Evolutionary conservation across 2,329 filamentous ascomycete species (phyloP).

Genomic region (Eutypa lata): DNA sequence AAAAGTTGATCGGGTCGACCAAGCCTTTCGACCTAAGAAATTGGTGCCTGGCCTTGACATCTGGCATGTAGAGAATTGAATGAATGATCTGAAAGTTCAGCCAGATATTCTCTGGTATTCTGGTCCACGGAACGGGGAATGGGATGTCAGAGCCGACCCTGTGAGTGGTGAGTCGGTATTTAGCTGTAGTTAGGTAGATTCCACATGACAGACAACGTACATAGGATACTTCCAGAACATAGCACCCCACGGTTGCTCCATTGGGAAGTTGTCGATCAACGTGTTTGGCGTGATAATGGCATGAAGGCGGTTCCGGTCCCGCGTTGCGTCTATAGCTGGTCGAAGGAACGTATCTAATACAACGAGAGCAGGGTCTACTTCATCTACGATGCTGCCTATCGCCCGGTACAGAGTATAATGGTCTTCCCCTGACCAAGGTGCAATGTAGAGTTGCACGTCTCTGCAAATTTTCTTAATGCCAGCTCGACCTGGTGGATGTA

Average conservation of each 20-base stretch:
- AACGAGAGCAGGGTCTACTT: constrained; percentile 16
- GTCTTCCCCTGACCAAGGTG: constrained; percentile 14
- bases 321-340: constrained; percentile 17
- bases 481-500: constrained; percentile 9
- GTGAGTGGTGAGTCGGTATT: neutral
- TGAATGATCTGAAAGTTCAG: constrained; percentile 10
- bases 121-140: constrained; percentile 16
- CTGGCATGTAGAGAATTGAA: constrained; percentile 8
- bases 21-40: constrained; percentile 12
- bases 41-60: constrained; percentile 1
- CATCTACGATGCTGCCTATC: constrained; percentile 4
- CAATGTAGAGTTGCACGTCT: constrained; percentile 6
- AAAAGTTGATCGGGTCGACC: constrained; percentile 5
- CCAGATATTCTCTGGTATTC: constrained; percentile 15
- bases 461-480: constrained; percentile 4
- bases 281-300: constrained; percentile 15
- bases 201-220: constrained; percentile 5
- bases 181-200: too few relatives aligned
- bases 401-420: constrained; percentile 13
- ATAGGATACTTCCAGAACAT: constrained; percentile 20
- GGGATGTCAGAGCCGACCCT: constrained; percentile 16
- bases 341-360: constrained; percentile 13
- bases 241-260: constrained; percentile 10
- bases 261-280: constrained; percentile 14
- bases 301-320: constrained; percentile 15